These are phyloP conservation scores for Dictyostelium firmibasis DNA, from an alignment of 78 protist genomes.

Conservation along the genomic window DNA sequence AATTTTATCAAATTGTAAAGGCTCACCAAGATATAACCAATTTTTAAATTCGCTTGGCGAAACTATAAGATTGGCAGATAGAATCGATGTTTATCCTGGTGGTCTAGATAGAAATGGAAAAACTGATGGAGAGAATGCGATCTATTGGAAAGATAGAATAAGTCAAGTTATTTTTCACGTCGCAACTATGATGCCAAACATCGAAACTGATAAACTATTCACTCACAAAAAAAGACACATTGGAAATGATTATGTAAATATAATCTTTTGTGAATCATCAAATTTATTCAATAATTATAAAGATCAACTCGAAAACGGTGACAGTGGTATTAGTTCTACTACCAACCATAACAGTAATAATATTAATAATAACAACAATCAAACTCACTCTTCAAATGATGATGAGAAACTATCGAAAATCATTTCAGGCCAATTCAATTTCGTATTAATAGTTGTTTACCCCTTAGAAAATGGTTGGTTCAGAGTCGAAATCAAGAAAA, in stretches of 20 bases:
- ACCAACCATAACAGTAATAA: background rate
- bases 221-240: slow-evolving; percentile 83
- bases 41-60: slow-evolving; percentile 53
- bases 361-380: background rate
- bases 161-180: slow-evolving; percentile 76
- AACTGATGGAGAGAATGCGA: slow-evolving; percentile 77
- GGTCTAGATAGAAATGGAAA: slow-evolving; percentile 75
- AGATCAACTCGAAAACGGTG: background rate
- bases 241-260: slow-evolving; percentile 85
- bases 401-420: background rate
- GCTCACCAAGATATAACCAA: slow-evolving; percentile 74
- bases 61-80: slow-evolving; percentile 36
- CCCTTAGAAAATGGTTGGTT: slow-evolving; percentile 71
- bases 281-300: background rate
- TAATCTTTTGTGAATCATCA: slow-evolving; percentile 73
- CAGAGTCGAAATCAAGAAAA: slow-evolving; percentile 75
- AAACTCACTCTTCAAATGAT: background rate
- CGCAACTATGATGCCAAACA: slow-evolving; percentile 80
- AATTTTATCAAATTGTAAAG: slow-evolving; percentile 62
- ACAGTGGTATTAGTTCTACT: background rate
- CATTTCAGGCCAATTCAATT: slow-evolving; percentile 84
- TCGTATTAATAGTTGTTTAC: slow-evolving; percentile 64
- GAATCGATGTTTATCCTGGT: slow-evolving; percentile 79
- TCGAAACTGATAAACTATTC: slow-evolving; percentile 36
- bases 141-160: slow-evolving; percentile 77